Evolutionary conservation across 495 filamentous ascomycete genomes (phyloP), one percentile per base, ranked within the genome.

Genomic region (Sabuloglossum arenarium): DNA sequence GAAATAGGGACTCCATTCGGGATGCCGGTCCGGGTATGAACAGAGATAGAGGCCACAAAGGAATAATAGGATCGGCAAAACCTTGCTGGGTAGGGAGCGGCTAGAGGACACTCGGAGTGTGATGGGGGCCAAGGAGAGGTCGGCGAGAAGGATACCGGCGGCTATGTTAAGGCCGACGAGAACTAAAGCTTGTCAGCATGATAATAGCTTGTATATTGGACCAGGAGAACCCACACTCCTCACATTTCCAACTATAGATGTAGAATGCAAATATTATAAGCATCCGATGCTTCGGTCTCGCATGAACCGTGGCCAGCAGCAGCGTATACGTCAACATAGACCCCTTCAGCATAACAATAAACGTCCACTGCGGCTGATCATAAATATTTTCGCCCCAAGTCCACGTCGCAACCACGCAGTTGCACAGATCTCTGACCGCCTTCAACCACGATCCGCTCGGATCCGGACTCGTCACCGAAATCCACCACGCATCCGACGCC

Each of bases 341-440:
- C 0, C 61, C 64, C 37, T 64, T 43, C 0, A 66, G 55, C 30
- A 66, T 54, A 37, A 64, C 65, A 6, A 61, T 28, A 16, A 66
- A 52, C 28, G 63, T 62, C 64, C 64, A 66, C 52, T 66, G 64
- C n/a, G 64, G 64, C 54, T 66, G 64, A 32, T 66, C 64, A 54
- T 66, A 66, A 27, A 55, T 46, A 53, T 66, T 65, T 16, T 62
- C 58, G 1, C 59, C 61, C 21, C 60, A 52, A 4, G 54, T 58
- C 64, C 64, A 66, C 10, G 64, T 66, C 19, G 53, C 58, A 19
- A 56, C 49, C 11, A 64, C 42, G 10, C 62, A 60, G 32, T 52
- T 51, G 25, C 64, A 32, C 34, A 66, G 61, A 42, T 66, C 64
- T n/a, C 61, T 56, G 21, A 66, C 34, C 10, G 64, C 62, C 14